Conservation (phyloP, 2,329 filamentous ascomycete species). For the Epichloe coenophiala region DNA sequence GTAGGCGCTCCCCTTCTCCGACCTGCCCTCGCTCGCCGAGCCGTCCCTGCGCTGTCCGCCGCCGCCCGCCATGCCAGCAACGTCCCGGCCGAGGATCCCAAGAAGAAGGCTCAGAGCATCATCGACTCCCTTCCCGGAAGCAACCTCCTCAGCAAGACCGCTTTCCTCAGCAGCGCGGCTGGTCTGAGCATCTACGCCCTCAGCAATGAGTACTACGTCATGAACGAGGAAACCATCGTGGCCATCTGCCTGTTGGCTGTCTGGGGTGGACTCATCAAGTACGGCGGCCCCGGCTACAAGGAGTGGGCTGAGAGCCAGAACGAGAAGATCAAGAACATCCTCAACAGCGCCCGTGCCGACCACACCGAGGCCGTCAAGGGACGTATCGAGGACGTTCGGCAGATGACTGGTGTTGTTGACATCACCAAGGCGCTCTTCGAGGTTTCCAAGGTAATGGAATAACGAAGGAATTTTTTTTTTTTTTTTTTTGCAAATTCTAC, state of each 20-base stretch:
- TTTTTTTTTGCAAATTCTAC: background rate
- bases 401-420: slow-evolving; percentile 88
- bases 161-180: slow-evolving; percentile 86
- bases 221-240: slow-evolving; percentile 97
- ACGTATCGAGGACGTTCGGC: slow-evolving; percentile 86
- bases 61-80: slow-evolving; percentile 59
- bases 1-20: slow-evolving; percentile 84
- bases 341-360: slow-evolving; percentile 87
- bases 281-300: slow-evolving; percentile 80
- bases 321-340: slow-evolving; percentile 85
- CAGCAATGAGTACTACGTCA: slow-evolving; percentile 98
- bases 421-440: slow-evolving; percentile 95
- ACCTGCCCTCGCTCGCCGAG: slow-evolving; percentile 62
- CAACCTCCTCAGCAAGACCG: slow-evolving; percentile 88
- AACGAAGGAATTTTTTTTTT: no score
- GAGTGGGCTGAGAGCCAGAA: slow-evolving; percentile 85
- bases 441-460: slow-evolving; percentile 72
- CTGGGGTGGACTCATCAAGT: slow-evolving; percentile 86
- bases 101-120: slow-evolving; percentile 94
- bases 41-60: slow-evolving; percentile 60
- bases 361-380: slow-evolving; percentile 92
- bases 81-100: slow-evolving; percentile 75
- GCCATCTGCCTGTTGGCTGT: slow-evolving; percentile 85
- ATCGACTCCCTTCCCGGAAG: slow-evolving; percentile 86
- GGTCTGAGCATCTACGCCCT: slow-evolving; percentile 88